A percentile compares a stretch with the other conserved stretches of the same genome.
Conservation (phyloP, 139 green algal genomes). For the Tetradesmus obliquus region DNA sequence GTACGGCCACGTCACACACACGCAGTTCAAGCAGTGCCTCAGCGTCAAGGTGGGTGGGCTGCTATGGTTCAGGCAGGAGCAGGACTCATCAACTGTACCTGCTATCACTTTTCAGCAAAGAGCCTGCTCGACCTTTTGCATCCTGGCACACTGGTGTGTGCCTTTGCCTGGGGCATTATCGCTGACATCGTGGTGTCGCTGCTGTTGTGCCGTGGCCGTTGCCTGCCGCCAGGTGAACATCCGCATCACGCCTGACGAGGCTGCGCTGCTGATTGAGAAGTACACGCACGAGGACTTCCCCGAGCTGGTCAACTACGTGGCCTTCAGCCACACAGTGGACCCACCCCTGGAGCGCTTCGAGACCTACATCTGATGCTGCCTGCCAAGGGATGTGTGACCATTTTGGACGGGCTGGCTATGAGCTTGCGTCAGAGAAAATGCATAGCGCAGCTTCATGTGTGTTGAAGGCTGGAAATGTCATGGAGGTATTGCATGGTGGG, state of each 20-base stretch:
- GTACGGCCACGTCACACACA: slow-evolving; percentile 78
- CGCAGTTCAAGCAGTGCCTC: slow-evolving; percentile 77
- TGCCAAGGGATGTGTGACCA: not conserved
- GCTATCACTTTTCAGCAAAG: not conserved
- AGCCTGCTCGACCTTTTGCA: not conserved
- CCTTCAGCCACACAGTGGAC: slow-evolving; percentile 59
- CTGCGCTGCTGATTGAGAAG: slow-evolving; percentile 68
- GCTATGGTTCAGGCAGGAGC: not conserved
- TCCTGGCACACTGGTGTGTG: slow-evolving; percentile 5
- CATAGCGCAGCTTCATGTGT: too few species aligned
- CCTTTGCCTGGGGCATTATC: too few species aligned
- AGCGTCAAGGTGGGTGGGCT: slow-evolving; percentile 63
- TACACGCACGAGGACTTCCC: slow-evolving; percentile 77
- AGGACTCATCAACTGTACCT: not conserved
- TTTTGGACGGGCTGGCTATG: too few species aligned
- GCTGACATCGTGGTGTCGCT: not conserved
- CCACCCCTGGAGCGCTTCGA: slow-evolving; percentile 34
- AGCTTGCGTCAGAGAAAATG: too few species aligned
- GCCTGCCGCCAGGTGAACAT: slow-evolving; percentile 30
- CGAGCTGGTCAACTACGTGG: slow-evolving; percentile 83
- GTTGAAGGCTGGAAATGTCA: too few species aligned
- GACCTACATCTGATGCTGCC: slow-evolving; percentile 17
- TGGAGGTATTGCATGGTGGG: too few species aligned
- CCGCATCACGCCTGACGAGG: slow-evolving; percentile 45
- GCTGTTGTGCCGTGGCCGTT: not conserved